Evolutionary conservation across 352 stramenopile genomes (phyloP), one percentile per base, ranked within the genome.

Genomic region (Pythium oligandrum): DNA sequence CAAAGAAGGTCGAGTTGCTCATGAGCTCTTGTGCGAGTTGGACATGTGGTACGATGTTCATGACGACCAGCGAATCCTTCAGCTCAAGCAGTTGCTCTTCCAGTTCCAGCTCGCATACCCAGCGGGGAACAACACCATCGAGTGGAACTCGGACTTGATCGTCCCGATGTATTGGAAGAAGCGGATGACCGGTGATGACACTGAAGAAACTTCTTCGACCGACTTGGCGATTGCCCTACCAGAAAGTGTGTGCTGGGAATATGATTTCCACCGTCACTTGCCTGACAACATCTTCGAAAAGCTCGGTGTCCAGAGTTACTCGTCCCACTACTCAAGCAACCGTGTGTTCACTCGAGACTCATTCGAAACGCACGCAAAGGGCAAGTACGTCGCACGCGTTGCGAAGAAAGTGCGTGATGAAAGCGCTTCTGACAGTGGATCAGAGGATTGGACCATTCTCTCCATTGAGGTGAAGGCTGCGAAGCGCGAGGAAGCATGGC

Each of bases 241-340:
- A 11, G 2, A 50, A 7, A 12, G 9, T 30, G 52, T 58, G 2
- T 44, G 17, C 11, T 55, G 54, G 46, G 33, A 54, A 9, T 61
- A 54, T 45, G 44, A 39, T 6, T 59, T 52, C 32, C 53, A 26
- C 17, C 30, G 7, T 3, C 10, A 37, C 33, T 12, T 50, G 33
- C 54, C 54, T 1, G 46, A 55, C 1, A 26, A 33, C 7, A 6
- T 61, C 4, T 61, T 61, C 37, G 46, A 61, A 2, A 48, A 45
- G 26, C 17, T 61, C n/a, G 40, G 10, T 7, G 54, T 61, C 8
- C 37, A 6, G 2, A 61, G 47, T 10, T 61, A 61, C 46, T 61
- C 54, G 34, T 12, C 40, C 3, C 32, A 40, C 26, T 51, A 32
- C 36, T 61, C 54, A 17, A 34, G 17, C 26, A 8, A 50, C 0